Conservation (phyloP, 441 rosid species). For the Brassica balearica region DNA sequence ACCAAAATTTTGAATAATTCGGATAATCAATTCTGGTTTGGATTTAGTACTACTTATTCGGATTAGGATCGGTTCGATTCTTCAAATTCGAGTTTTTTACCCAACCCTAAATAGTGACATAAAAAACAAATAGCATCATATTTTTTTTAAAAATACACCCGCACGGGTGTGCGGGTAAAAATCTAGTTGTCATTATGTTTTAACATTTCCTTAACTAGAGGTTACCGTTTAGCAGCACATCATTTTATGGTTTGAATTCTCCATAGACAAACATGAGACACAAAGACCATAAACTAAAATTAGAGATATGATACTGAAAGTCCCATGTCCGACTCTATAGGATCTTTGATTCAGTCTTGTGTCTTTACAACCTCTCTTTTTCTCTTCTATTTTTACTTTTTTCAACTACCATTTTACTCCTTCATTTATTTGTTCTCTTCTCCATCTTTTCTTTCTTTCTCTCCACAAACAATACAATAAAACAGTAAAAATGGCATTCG, state of each 20-base stretch:
- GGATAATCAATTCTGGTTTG: no score
- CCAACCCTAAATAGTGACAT: no score
- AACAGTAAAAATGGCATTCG: constrained; percentile 55
- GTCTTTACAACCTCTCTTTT: constrained; percentile 55
- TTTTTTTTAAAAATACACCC: no score
- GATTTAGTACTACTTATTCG: no score
- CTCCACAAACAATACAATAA: neutral
- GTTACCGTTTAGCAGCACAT: neutral
- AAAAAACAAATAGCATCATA: no score
- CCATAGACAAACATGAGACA: constrained; percentile 9
- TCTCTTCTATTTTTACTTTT: constrained; percentile 37
- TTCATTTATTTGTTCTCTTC: constrained; percentile 17
- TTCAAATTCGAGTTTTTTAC: no score
- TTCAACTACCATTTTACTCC: constrained; percentile 38
- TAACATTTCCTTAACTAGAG: neutral
- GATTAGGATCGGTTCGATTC: no score
- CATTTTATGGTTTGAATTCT: neutral
- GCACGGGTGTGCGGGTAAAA: no score
- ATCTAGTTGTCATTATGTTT: neutral
- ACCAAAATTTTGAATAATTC: no score
- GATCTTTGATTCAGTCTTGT: constrained; percentile 66
- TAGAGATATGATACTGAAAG: constrained; percentile 40
- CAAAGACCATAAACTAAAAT: constrained; percentile 41
- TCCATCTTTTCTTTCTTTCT: constrained; percentile 10
- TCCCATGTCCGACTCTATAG: constrained; percentile 58